Evolutionary conservation across 768 basidiomycete species (phyloP).

Genomic region (Trametes villosa): DNA sequence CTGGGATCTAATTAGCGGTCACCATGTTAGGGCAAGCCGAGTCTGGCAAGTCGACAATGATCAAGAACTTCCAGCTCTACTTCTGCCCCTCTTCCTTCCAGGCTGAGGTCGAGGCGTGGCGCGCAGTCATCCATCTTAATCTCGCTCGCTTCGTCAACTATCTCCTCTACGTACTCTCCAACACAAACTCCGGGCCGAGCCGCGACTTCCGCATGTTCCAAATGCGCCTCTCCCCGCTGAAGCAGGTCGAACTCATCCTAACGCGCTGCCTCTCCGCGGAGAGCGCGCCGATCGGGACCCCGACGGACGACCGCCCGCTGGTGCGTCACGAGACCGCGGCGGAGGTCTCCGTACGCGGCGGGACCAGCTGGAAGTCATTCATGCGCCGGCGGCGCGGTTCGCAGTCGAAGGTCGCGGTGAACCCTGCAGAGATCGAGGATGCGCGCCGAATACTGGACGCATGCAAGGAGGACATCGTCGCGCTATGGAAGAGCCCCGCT

Average conservation of each 20-base stretch:
- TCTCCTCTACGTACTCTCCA: constrained; percentile 44
- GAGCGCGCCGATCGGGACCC: constrained; percentile 15
- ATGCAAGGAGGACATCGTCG: constrained; percentile 40
- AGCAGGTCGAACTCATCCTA: constrained; percentile 55
- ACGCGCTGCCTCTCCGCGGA: constrained; percentile 45
- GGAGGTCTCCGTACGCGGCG: constrained; percentile 51
- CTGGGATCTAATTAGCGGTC: background rate
- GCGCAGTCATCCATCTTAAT: constrained; percentile 65
- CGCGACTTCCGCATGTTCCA: constrained; percentile 42
- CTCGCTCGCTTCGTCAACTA: constrained; percentile 54
- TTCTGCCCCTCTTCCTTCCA: constrained; percentile 60
- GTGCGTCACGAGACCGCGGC: constrained; percentile 39
- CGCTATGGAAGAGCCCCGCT: constrained; percentile 9
- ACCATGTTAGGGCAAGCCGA: constrained; percentile 53
- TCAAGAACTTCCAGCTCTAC: constrained; percentile 64
- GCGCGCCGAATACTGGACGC: constrained; percentile 50
- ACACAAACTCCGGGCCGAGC: background rate
- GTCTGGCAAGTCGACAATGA: constrained; percentile 63
- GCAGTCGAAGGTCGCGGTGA: constrained; percentile 2
- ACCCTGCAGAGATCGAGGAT: constrained; percentile 43
- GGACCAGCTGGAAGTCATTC: constrained; percentile 50
- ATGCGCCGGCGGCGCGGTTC: constrained; percentile 30
- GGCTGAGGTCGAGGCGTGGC: constrained; percentile 59
- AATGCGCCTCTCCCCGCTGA: constrained; percentile 53
- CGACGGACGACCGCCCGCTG: constrained; percentile 21